Conservation (phyloP, 1,139 yeast species). For the Petasospora fabianii region DNA sequence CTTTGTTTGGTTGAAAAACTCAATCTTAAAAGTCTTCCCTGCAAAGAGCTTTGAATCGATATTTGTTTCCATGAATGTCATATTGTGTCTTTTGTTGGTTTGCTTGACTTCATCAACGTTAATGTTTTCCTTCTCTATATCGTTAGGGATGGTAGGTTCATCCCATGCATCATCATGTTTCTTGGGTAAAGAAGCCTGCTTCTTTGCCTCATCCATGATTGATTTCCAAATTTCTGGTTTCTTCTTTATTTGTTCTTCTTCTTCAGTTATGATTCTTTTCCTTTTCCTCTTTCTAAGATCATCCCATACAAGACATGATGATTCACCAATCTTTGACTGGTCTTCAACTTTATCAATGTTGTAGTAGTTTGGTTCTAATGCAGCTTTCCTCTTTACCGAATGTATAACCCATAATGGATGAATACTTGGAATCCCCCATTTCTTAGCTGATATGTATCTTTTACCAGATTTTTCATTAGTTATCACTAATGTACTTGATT, state of each 20-base stretch:
- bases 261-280: slow-evolving; percentile 16
- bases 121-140: slow-evolving; percentile 3
- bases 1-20: slow-evolving; percentile 40
- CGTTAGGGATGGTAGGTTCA: slow-evolving; percentile 14
- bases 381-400: slow-evolving; percentile 57
- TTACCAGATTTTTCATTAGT: slow-evolving; percentile 55
- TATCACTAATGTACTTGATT: slow-evolving; percentile 48
- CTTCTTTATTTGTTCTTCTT: slow-evolving; percentile 22
- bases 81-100: slow-evolving; percentile 6
- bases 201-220: slow-evolving; percentile 39
- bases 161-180: slow-evolving; percentile 21
- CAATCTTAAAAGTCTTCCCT: slow-evolving; percentile 36
- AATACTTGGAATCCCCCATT: slow-evolving; percentile 66
- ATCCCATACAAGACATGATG: slow-evolving; percentile 53
- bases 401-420: slow-evolving; percentile 77
- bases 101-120: slow-evolving; percentile 4
- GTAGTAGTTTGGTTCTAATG: slow-evolving; percentile 49
- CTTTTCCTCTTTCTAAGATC: slow-evolving; percentile 29
- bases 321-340: slow-evolving; percentile 37
- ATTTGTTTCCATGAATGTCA: slow-evolving; percentile 6
- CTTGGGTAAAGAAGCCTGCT: slow-evolving; percentile 4
- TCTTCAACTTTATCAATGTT: slow-evolving; percentile 30
- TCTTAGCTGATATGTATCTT: slow-evolving; percentile 57
- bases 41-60: slow-evolving; percentile 30
- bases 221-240: slow-evolving; percentile 44